Conservation (phyloP, 768 basidiomycete species). For the Podaxis sp. region DNA sequence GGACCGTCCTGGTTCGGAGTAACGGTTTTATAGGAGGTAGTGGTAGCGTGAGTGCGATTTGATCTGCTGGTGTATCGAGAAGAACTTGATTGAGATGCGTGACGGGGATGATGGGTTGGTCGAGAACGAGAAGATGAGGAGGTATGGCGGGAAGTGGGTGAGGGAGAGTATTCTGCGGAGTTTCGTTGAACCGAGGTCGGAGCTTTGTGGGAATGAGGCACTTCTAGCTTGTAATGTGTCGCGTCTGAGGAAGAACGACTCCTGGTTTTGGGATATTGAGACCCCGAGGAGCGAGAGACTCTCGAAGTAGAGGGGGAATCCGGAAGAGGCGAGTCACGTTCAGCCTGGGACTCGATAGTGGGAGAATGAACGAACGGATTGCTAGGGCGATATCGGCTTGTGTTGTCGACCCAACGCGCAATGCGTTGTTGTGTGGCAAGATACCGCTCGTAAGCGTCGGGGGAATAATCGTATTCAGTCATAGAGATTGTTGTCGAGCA, state of each 20-base stretch:
- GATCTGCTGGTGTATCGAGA: conserved; percentile 3
- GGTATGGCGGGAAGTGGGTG: not conserved
- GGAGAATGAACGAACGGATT: conserved; percentile 14
- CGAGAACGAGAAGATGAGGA: conserved; percentile 1
- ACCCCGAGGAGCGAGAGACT: not conserved
- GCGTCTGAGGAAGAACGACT: conserved; percentile 2
- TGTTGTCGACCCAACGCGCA: conserved; percentile 15
- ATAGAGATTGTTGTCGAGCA: not conserved
- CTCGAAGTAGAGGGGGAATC: not conserved
- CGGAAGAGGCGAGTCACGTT: not conserved
- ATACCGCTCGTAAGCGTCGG: conserved; percentile 15
- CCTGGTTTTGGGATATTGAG: not conserved
- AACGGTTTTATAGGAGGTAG: not conserved
- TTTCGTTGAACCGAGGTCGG: not conserved
- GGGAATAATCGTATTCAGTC: conserved; percentile 18
- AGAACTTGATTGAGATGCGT: not conserved
- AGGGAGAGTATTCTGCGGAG: not conserved
- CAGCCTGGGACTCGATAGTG: not conserved
- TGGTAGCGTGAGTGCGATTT: not conserved
- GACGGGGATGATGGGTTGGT: conserved; percentile 1
- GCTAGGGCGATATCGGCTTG: conserved; percentile 3
- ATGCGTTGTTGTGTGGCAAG: conserved; percentile 15
- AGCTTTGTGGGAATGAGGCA: not conserved
- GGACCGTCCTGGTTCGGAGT: not conserved
- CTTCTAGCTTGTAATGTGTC: not conserved